Evolutionary conservation across 306 rosid species (phyloP).

Genomic region (Luffa acutangula): DNA sequence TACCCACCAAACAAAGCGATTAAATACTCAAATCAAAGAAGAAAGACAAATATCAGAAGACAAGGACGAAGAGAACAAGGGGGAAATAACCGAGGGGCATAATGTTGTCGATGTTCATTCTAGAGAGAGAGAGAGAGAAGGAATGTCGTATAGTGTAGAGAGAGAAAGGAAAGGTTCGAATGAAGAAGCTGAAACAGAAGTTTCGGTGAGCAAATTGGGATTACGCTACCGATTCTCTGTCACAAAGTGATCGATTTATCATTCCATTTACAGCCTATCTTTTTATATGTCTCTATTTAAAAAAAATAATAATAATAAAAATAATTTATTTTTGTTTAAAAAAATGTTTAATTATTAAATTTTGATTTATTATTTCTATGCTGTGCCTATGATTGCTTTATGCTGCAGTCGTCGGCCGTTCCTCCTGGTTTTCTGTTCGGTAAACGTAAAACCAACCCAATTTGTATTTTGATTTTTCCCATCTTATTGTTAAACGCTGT

Average conservation of each 20-base stretch:
- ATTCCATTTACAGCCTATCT: background rate
- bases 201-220: constrained; percentile 21
- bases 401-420: background rate
- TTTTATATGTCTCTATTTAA: background rate
- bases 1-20: background rate
- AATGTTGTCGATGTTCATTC: background rate
- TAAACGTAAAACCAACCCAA: background rate
- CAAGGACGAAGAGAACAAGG: constrained; percentile 17
- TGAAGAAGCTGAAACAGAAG: constrained; percentile 12
- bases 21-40: background rate
- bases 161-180: background rate
- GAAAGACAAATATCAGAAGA: constrained; percentile 8
- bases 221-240: constrained; percentile 17
- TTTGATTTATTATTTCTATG: background rate
- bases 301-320: too few species aligned
- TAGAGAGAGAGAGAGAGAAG: background rate
- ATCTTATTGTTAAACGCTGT: background rate
- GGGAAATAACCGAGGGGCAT: constrained; percentile 1
- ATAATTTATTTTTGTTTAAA: background rate
- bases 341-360: background rate
- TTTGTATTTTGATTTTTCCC: background rate
- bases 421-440: background rate
- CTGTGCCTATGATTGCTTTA: background rate
- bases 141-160: background rate
- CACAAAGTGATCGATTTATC: background rate